Percentiles rank a stretch among this genome's conserved stretches.
These are phyloP conservation scores for Lactarius psammicola DNA, from an alignment of 768 basidiomycete species.

Conservation along the genomic window DNA sequence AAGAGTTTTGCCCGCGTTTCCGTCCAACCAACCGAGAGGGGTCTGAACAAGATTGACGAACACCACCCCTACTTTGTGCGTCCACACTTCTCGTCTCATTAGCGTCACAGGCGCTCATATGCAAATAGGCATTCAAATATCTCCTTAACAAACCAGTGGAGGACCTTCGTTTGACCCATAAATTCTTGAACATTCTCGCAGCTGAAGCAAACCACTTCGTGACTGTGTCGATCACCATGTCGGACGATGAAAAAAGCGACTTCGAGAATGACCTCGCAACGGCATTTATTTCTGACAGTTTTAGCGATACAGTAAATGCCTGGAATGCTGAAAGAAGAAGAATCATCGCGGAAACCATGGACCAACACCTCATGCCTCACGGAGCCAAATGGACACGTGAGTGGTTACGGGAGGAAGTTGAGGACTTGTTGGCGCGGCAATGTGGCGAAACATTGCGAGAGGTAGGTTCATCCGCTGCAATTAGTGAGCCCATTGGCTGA, in stretches of 20 bases:
- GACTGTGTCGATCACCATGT: constrained; percentile 67
- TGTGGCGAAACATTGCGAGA: constrained; percentile 68
- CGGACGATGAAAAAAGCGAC: constrained; percentile 55
- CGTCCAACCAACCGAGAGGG: constrained; percentile 85
- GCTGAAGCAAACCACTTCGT: constrained; percentile 91
- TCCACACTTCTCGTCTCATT: constrained; percentile 22
- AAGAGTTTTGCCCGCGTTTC: constrained; percentile 71
- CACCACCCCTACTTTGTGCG: constrained; percentile 70
- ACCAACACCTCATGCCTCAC: constrained; percentile 78
- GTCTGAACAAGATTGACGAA: constrained; percentile 72
- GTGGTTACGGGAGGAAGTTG: constrained; percentile 85
- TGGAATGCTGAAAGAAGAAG: constrained; percentile 89
- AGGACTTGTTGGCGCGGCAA: constrained; percentile 71
- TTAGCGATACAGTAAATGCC: constrained; percentile 77
- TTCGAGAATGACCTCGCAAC: constrained; percentile 76
- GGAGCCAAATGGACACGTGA: constrained; percentile 89
- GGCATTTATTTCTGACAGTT: constrained; percentile 81
- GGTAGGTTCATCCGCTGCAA: constrained; percentile 46
- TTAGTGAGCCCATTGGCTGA: constrained; percentile 10
- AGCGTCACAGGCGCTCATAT: constrained; percentile 10
- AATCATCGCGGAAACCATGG: constrained; percentile 74
- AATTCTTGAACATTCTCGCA: constrained; percentile 86
- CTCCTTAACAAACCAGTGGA: constrained; percentile 71
- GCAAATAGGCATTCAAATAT: constrained; percentile 88
- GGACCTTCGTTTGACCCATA: constrained; percentile 66